phyloP scores from a whole-genome alignment of 352 stramenopile genomes.

The Pythium rhizo-oryzae region DNA sequence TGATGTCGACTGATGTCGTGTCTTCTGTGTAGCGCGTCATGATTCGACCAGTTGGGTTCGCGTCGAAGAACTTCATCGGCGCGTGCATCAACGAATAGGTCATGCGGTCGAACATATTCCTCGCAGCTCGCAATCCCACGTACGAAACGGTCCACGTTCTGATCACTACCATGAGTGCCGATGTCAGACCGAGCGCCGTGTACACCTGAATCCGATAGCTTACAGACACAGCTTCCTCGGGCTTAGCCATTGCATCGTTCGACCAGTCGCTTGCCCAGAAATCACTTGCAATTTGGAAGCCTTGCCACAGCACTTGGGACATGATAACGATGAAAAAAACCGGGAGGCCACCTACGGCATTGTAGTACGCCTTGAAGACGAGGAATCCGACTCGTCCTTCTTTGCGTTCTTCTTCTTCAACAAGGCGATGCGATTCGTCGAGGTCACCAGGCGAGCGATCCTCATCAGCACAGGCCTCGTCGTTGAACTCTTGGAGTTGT shows the following conservation, averaged over 20 bases:
- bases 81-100: constrained; percentile 81
- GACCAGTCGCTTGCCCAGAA: constrained; percentile 93
- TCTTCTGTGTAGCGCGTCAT: constrained; percentile 88
- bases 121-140: background rate
- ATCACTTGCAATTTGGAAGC: constrained; percentile 75
- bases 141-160: background rate
- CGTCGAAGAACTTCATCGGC: constrained; percentile 91
- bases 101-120: constrained; percentile 81
- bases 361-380: constrained; percentile 30
- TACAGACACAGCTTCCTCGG: background rate
- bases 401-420: background rate
- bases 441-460: too few relatives aligned
- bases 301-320: constrained; percentile 75
- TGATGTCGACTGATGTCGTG: constrained; percentile 80
- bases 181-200: background rate
- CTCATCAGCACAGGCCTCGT: background rate
- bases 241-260: background rate
- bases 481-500: too few relatives aligned
- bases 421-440: constrained; percentile 57
- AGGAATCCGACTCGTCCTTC: background rate
- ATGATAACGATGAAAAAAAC: constrained; percentile 42
- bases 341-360: constrained; percentile 41
- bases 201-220: background rate
- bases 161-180: background rate
- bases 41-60: constrained; percentile 84